Evolutionary conservation across 108 stramenopile genomes (phyloP).

Genomic region (Craspedostauros australis): DNA sequence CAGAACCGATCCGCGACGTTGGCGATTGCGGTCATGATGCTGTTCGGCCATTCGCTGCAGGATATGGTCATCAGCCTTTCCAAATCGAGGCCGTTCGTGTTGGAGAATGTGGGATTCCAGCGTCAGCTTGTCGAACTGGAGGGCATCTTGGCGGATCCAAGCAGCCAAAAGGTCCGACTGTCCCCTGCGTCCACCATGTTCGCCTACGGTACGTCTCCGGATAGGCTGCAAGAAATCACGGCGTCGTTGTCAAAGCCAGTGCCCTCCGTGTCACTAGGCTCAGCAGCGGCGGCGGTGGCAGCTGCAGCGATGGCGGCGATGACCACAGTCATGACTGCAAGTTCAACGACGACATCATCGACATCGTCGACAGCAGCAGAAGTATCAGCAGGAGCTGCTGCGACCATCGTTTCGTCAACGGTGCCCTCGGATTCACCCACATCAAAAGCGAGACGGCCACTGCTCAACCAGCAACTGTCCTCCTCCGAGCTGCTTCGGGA

Average conservation of each 20-base stretch:
- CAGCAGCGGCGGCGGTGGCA: too few species aligned
- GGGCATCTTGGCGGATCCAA: slow-evolving; percentile 16
- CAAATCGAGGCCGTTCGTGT: slow-evolving; percentile 49
- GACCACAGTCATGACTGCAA: neutral
- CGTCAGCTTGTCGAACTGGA: slow-evolving; percentile 63
- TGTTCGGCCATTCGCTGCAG: slow-evolving; percentile 51
- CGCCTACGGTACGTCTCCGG: neutral
- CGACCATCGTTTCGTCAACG: neutral
- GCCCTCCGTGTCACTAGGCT: too few species aligned
- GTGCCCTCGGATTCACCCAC: too few species aligned
- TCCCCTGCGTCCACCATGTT: neutral
- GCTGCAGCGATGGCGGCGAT: neutral
- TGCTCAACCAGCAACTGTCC: slow-evolving; percentile 19
- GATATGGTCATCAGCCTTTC: slow-evolving; percentile 33
- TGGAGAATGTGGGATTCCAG: slow-evolving; percentile 76
- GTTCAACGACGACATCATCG: neutral
- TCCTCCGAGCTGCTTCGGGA: neutral
- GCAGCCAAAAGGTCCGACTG: neutral
- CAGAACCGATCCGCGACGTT: slow-evolving; percentile 61
- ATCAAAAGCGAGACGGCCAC: too few species aligned
- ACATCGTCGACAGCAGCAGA: neutral
- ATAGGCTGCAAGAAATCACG: neutral
- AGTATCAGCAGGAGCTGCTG: neutral
- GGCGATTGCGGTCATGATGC: slow-evolving; percentile 33
- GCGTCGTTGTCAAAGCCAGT: neutral